These are phyloP conservation scores for Prunus persica DNA, from an alignment of 306 rosid genomes.

Conservation along the genomic window Prunus_persica_NCBIv2 NC_034015.1:22133501-22134000, in stretches of 20 bases:
- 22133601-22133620: slow-evolving; percentile 55
- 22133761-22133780: slow-evolving; percentile 25
- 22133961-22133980: slow-evolving; percentile 44
- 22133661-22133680: slow-evolving; percentile 36
- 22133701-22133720: slow-evolving; percentile 52
- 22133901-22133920: slow-evolving; percentile 56
- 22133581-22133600: slow-evolving; percentile 46
- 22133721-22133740: slow-evolving; percentile 44
- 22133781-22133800: too few relatives aligned
- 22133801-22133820: too few relatives aligned
- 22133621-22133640: slow-evolving; percentile 41
- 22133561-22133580: slow-evolving; percentile 38
- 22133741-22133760: slow-evolving; percentile 57
- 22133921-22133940: slow-evolving; percentile 56
- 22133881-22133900: slow-evolving; percentile 56
- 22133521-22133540: slow-evolving; percentile 54
- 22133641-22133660: slow-evolving; percentile 55
- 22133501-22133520: slow-evolving; percentile 46
- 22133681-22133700: slow-evolving; percentile 50
- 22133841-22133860: slow-evolving; percentile 54
- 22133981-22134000: slow-evolving; percentile 65
- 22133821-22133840: too few relatives aligned
- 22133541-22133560: slow-evolving; percentile 46
- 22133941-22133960: slow-evolving; percentile 39
- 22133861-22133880: slow-evolving; percentile 47